phyloP scores from a whole-genome alignment of 805 yeast species.

The Ogataea degrootiae region DNA sequence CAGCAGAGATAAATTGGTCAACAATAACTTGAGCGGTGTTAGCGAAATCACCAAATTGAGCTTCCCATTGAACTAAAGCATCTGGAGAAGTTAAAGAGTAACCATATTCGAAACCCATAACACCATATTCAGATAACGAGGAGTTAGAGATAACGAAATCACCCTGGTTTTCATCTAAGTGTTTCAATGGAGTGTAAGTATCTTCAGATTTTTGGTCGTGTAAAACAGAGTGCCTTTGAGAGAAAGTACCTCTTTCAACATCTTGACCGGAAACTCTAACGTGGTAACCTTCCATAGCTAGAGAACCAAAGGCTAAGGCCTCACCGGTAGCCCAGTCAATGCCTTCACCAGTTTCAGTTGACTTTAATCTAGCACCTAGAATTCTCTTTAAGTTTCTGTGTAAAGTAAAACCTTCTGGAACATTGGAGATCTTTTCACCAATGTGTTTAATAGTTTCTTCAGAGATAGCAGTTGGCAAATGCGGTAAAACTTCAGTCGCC shows the following conservation, averaged over 20 bases:
- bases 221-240: slow-evolving; percentile 97
- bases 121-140: slow-evolving; percentile 97
- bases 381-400: slow-evolving; percentile 97
- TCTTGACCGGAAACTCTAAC: slow-evolving; percentile 98
- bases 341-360: slow-evolving; percentile 80
- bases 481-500: slow-evolving; percentile 93
- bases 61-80: slow-evolving; percentile 97
- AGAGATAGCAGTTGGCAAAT: slow-evolving; percentile 88
- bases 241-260: slow-evolving; percentile 99
- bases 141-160: slow-evolving; percentile 89
- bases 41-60: slow-evolving; percentile 99
- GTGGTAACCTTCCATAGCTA: slow-evolving; percentile 89
- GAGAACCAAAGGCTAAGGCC: slow-evolving; percentile 94
- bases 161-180: slow-evolving; percentile 76
- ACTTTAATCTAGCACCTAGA: slow-evolving; percentile 77
- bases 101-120: slow-evolving; percentile 98
- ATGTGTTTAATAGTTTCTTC: slow-evolving; percentile 67
- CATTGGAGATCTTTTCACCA: slow-evolving; percentile 72
- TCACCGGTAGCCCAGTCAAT: slow-evolving; percentile 99
- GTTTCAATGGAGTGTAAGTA: slow-evolving; percentile 80
- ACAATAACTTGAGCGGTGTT: slow-evolving; percentile 97
- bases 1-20: slow-evolving; percentile 95
- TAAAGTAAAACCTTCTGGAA: slow-evolving; percentile 83
- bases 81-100: slow-evolving; percentile 97
- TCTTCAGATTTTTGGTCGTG: slow-evolving; percentile 90